phyloP scores from a whole-genome alignment of 2,329 filamentous ascomycete species.

The Tolypocladium inflatum region DNA sequence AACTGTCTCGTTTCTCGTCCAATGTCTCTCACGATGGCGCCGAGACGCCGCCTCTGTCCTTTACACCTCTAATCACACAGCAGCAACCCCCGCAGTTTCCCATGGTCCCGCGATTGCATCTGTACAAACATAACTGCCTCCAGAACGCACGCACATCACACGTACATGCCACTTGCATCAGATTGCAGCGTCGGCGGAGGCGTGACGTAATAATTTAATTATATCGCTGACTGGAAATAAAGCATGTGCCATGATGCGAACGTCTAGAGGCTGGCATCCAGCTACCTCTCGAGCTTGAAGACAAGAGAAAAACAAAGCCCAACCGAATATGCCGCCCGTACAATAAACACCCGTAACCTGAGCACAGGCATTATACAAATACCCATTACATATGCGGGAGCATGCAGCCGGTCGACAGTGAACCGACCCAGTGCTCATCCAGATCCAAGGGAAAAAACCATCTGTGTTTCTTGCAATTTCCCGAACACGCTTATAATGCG shows the following conservation, averaged over 20 bases:
- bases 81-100: neutral
- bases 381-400: neutral
- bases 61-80: neutral
- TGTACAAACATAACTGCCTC: too few species aligned
- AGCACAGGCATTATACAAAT: neutral
- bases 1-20: neutral
- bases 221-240: neutral
- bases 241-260: neutral
- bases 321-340: neutral
- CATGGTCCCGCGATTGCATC: neutral
- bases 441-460: too few species aligned
- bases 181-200: neutral
- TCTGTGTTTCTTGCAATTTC: neutral
- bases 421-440: neutral
- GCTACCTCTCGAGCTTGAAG: neutral
- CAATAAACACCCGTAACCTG: neutral
- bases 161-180: neutral
- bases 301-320: neutral
- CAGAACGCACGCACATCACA: neutral
- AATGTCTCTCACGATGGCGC: neutral
- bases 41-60: too few species aligned
- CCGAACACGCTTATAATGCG: constrained; percentile 6
- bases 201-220: neutral
- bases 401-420: neutral
- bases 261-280: neutral